Evolutionary conservation across 306 rosid species (phyloP), one percentile per base, ranked within the genome.

Genomic region (Hylodesmum podocarpum): DNA sequence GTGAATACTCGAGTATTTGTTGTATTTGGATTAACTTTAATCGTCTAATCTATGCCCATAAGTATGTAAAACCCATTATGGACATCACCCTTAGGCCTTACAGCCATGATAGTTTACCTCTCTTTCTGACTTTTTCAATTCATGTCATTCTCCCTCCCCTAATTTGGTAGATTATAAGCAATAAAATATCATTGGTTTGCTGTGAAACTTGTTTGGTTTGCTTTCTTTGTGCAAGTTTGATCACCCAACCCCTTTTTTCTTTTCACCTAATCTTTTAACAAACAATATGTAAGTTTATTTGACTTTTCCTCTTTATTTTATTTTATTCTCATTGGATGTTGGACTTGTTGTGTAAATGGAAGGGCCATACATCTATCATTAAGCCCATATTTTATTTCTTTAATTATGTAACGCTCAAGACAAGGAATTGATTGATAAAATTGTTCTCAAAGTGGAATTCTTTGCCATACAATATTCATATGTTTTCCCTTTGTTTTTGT

Each of bases 1-100:
- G 92, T 89, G 87, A 69, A 24, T 80, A 80, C 88, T 89, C 28
- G 88, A 86, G 81, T 88, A 86, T 80, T 84, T 80, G 80, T 76
- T 75, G 78, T 72, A 72, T 77, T 77, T 77, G 71, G 58, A 77
- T 73, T 39, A 76, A 33, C 49, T 74, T 63, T 74, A 51, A 57
- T 73, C 47, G 53, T 54, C 27, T 75, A 57, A 73, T 21, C 75
- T 39, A 78, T 68, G 65, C 4, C 50, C 58, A 47, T 13, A 47
- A 72, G 22, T 76, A 74, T 11, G 50, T 34, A 6, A 31, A 64
- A 43, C 44, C 39, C n/a, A 54, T 58, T 27, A 70, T 74, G 59
- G 25, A 24, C 50, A 75, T 66, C 75, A 33, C 72, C 76, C 16
- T 74, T 63, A 63, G 59, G 58, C 31, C 57, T 29, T 66, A 47